Evolutionary conservation across 139 green algal species (phyloP).

Genomic region (Chlamydomonas sp.): DNA sequence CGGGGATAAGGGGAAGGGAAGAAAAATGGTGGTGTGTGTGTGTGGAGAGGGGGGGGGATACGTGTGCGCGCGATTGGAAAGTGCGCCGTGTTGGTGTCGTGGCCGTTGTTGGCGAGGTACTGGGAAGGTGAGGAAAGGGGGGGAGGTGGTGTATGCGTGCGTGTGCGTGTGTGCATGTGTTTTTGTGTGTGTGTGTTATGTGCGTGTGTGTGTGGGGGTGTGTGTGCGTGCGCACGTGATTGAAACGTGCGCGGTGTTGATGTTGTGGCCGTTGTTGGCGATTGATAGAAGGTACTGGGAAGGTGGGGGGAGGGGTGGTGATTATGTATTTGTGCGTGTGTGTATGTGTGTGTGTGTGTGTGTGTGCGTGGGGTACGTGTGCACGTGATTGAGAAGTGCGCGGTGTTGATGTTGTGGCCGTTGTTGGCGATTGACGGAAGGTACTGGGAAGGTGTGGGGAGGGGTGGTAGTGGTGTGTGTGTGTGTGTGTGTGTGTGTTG

Average conservation of each 20-base stretch:
- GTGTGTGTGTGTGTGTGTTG: no score
- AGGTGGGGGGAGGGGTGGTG: background rate
- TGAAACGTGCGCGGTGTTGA: constrained; percentile 58
- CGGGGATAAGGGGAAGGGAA: no score
- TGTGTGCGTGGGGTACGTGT: no score
- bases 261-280: constrained; percentile 57
- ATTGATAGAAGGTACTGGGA: constrained; percentile 49
- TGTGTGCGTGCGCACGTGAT: constrained; percentile 51
- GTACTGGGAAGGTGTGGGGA: constrained; percentile 16
- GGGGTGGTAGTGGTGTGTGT: background rate
- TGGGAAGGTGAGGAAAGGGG: background rate
- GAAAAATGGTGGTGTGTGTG: background rate
- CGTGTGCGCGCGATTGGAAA: background rate
- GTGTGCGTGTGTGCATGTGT: no score
- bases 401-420: constrained; percentile 57
- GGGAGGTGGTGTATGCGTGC: background rate
- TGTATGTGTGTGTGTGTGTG: no score
- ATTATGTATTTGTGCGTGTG: background rate
- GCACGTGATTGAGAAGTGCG: constrained; percentile 17
- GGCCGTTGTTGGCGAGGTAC: no score
- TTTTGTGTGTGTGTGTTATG: no score
- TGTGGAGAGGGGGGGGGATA: background rate
- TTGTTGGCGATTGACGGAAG: constrained; percentile 58
- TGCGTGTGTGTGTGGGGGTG: background rate
- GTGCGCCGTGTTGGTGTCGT: no score